Evolutionary conservation across 768 basidiomycete species (phyloP).

Genomic region (Strobilomyces dryophilus): DNA sequence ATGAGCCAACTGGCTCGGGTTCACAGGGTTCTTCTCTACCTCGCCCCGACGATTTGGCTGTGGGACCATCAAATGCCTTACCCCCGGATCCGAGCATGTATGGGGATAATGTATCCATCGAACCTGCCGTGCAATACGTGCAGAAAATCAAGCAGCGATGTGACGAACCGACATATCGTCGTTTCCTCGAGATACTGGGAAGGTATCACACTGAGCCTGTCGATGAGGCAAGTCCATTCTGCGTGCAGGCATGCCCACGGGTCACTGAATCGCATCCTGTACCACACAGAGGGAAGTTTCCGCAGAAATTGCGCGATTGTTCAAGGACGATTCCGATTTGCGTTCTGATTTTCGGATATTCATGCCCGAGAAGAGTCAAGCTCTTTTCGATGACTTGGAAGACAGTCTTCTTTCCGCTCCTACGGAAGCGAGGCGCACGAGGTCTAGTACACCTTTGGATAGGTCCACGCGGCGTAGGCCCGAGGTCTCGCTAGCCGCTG

Average conservation of each 20-base stretch:
- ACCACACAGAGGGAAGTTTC: slow-evolving; percentile 55
- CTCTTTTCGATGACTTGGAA: slow-evolving; percentile 43
- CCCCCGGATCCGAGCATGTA: slow-evolving; percentile 24
- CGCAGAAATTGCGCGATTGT: slow-evolving; percentile 60
- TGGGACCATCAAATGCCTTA: slow-evolving; percentile 6
- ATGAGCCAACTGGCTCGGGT: slow-evolving; percentile 37
- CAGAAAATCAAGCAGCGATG: slow-evolving; percentile 96
- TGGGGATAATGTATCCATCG: slow-evolving; percentile 47
- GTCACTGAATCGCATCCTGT: neutral
- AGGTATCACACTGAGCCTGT: slow-evolving; percentile 60
- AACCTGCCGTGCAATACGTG: slow-evolving; percentile 89
- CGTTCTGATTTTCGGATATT: slow-evolving; percentile 72
- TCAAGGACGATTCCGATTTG: slow-evolving; percentile 73
- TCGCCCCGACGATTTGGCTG: slow-evolving; percentile 13
- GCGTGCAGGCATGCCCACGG: neutral
- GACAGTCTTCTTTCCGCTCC: slow-evolving; percentile 27
- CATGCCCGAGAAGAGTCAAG: slow-evolving; percentile 59
- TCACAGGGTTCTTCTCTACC: slow-evolving; percentile 37
- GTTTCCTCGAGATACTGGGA: slow-evolving; percentile 73
- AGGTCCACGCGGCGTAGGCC: slow-evolving; percentile 42
- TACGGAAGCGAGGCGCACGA: slow-evolving; percentile 28
- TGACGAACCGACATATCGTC: slow-evolving; percentile 81
- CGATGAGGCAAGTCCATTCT: slow-evolving; percentile 46
- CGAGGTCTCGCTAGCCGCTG: slow-evolving; percentile 41
- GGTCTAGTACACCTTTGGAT: slow-evolving; percentile 33